phyloP scores from a whole-genome alignment of 169 alveolate species.

The Plasmodium relictum region DNA sequence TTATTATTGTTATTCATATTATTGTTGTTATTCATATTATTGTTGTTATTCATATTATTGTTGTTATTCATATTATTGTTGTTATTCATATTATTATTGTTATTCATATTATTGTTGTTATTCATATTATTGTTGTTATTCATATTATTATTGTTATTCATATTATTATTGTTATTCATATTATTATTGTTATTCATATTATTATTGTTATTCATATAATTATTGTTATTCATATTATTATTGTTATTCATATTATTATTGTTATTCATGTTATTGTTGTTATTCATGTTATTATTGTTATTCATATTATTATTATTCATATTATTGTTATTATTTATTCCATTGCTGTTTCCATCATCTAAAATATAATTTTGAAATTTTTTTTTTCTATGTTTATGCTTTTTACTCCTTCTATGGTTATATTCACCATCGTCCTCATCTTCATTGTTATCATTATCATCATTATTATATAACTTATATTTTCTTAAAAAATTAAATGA shows the following conservation, averaged over 20 bases:
- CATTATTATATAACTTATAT: neutral
- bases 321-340: neutral
- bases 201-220: neutral
- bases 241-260: neutral
- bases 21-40: neutral
- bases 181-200: conserved; percentile 11
- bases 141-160: conserved; percentile 5
- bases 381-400: conserved; percentile 29
- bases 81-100: neutral
- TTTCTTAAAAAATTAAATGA: conserved; percentile 10
- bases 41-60: neutral
- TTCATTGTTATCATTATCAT: neutral
- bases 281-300: neutral
- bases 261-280: neutral
- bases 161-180: conserved; percentile 8
- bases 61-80: conserved; percentile 4
- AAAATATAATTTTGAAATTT: conserved; percentile 27
- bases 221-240: neutral
- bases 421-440: conserved; percentile 13
- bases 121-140: neutral
- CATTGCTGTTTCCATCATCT: conserved; percentile 5
- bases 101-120: neutral
- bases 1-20: neutral
- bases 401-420: conserved; percentile 4
- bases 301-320: neutral